Conservation (phyloP, 2,329 filamentous ascomycete genomes). For the Mycogone perniciosa region DNA sequence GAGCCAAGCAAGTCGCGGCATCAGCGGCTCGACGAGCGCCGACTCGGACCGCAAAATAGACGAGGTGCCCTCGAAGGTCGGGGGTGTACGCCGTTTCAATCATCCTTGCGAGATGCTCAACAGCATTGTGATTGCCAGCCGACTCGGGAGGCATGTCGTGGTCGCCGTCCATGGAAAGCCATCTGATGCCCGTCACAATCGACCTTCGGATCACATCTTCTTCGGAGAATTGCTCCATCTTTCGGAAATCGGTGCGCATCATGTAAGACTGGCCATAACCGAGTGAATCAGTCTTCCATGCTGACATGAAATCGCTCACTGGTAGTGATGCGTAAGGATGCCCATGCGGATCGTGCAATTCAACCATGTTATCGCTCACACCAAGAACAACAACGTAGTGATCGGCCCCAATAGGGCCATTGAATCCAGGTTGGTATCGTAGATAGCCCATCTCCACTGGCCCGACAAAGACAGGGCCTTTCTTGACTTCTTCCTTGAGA, state of each 20-base stretch:
- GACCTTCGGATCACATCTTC: conserved; percentile 15
- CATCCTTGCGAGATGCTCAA: conserved; percentile 7
- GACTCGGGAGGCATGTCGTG: conserved; percentile 12
- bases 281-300: conserved; percentile 15
- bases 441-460: conserved; percentile 17
- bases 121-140: conserved; percentile 12
- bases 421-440: conserved; percentile 12
- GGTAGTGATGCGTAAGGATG: conserved; percentile 15
- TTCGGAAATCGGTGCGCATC: conserved; percentile 15
- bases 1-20: conserved; percentile 13
- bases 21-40: conserved; percentile 14
- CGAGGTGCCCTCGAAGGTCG: conserved; percentile 5
- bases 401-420: conserved; percentile 15
- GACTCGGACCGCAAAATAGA: conserved; percentile 14
- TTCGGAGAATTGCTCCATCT: conserved; percentile 8
- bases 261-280: conserved; percentile 15
- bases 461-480: conserved; percentile 16
- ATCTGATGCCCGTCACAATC: conserved; percentile 9
- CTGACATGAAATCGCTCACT: conserved; percentile 12
- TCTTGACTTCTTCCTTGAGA: conserved; percentile 9
- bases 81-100: conserved; percentile 8
- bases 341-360: conserved; percentile 15
- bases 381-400: conserved; percentile 15
- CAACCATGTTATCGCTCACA: conserved; percentile 4
- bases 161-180: conserved; percentile 4